Percentiles rank a stretch among this genome's conserved stretches.
Evolutionary conservation across 768 basidiomycete genomes (phyloP).

Genomic region (Leccinum uliginosum): DNA sequence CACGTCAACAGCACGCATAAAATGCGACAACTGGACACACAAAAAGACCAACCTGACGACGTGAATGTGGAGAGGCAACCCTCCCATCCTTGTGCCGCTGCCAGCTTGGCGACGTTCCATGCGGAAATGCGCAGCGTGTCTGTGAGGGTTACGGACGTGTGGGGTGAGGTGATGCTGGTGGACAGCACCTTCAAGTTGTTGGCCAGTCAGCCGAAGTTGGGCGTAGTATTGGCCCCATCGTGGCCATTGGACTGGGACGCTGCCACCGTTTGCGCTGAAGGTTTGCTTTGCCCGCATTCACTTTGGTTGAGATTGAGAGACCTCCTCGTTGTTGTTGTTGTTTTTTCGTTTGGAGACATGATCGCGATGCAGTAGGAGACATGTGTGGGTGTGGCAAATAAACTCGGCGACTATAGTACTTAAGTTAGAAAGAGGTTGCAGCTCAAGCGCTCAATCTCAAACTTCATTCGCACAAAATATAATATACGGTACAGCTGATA

Average conservation of each 20-base stretch:
- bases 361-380: not conserved
- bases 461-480: too few species aligned
- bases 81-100: constrained; percentile 76
- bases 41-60: too few species aligned
- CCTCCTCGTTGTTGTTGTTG: constrained; percentile 30
- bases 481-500: too few species aligned
- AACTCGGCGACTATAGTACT: too few species aligned
- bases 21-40: constrained; percentile 35
- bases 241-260: constrained; percentile 1
- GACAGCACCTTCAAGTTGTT: constrained; percentile 76
- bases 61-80: too few species aligned
- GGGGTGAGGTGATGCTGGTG: constrained; percentile 55
- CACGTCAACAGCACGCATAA: not conserved
- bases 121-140: constrained; percentile 55
- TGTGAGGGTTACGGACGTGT: constrained; percentile 25
- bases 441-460: too few species aligned
- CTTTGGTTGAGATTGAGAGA: constrained; percentile 16
- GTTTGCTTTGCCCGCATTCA: constrained; percentile 17
- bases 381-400: too few species aligned
- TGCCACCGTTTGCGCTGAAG: constrained; percentile 22
- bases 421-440: too few species aligned
- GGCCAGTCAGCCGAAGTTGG: constrained; percentile 58
- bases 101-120: constrained; percentile 81
- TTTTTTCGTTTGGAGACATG: constrained; percentile 32
- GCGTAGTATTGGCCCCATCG: constrained; percentile 12